phyloP scores from a whole-genome alignment of 1,284 basidiomycete genomes.

The Ceratobasidium sp. region DNA sequence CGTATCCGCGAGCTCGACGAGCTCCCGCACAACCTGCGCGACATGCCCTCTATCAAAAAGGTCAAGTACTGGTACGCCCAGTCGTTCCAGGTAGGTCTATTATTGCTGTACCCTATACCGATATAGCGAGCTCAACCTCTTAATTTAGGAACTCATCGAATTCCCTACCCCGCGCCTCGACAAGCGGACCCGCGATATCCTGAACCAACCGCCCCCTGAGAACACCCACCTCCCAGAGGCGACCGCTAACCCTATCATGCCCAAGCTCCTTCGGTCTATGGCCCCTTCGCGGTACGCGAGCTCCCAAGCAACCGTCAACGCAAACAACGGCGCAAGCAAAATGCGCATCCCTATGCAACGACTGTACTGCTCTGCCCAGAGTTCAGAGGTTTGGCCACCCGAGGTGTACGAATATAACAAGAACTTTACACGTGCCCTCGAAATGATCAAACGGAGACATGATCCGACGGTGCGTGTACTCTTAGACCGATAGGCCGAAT shows the following conservation, averaged over 20 bases:
- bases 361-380: constrained; percentile 55
- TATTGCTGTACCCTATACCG: background rate
- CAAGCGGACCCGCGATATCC: constrained; percentile 73
- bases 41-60: constrained; percentile 94
- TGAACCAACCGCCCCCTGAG: constrained; percentile 67
- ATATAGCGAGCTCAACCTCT: constrained; percentile 13
- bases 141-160: constrained; percentile 81
- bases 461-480: constrained; percentile 87
- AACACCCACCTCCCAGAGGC: constrained; percentile 70
- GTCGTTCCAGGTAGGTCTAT: constrained; percentile 87
- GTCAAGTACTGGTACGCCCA: constrained; percentile 99
- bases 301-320: background rate
- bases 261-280: constrained; percentile 51
- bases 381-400: constrained; percentile 82
- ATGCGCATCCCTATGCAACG: constrained; percentile 80
- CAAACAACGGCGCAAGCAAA: constrained; percentile 55
- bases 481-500: background rate
- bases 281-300: constrained; percentile 29
- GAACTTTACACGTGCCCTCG: constrained; percentile 88
- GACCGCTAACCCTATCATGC: constrained; percentile 77
- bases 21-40: constrained; percentile 90
- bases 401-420: constrained; percentile 96
- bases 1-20: constrained; percentile 97
- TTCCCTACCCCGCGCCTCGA: constrained; percentile 85
- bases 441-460: constrained; percentile 93